Base-by-base conservation (phyloP, 2,329 filamentous ascomycete genomes). In the Intubia oerlemansii region DNA sequence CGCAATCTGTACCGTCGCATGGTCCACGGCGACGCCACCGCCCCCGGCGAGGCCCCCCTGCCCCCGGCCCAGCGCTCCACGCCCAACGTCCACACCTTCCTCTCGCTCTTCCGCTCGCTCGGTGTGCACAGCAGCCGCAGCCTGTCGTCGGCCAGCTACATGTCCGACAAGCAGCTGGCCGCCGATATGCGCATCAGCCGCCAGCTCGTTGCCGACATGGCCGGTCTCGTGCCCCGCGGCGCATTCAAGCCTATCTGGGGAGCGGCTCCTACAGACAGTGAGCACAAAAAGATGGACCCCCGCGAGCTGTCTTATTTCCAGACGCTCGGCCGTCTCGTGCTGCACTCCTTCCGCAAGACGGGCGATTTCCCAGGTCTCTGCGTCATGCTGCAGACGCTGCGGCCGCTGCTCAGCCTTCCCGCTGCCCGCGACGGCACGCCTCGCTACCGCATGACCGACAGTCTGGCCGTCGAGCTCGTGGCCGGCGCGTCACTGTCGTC, bases 41-140 rank as follows among this genome's bases (percentile, higher is more conserved):
- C 8, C 8, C 8, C 8, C 8, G 19, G n/a, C 19, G 19, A 21
- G 19, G n/a, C 8, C 19, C 19, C 8, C n/a, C 8, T 21, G 19
- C 19, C 19, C 19, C 8, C n/a, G 19, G 13, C 17, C 14, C 51
- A 48, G 18, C 44, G 13, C 10, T 25, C 75, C 23, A 48, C 53
- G 28, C 72, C 74, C 1, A 72, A 80, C 37, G 55, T 70, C 0
- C 64, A 73, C 46, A 79, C 74, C 2, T 80, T 74, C 43, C 60
- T 66, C 35, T 62, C 64, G 11, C 59, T 80, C 10, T 81, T 72
- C 69, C 62, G 63, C 44, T 54, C 61, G 8, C 49, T 68, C 17
- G 51, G 51, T 4, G 47, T 61, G 37, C 67, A 66, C 44, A 54
- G 58, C 5, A 8, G 8, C 8, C 19, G n/a, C 19, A 21, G 8